These are phyloP conservation scores for Mortierella sp. DNA, from an alignment of 371 early-diverging fungal species.

Conservation along the genomic window DNA sequence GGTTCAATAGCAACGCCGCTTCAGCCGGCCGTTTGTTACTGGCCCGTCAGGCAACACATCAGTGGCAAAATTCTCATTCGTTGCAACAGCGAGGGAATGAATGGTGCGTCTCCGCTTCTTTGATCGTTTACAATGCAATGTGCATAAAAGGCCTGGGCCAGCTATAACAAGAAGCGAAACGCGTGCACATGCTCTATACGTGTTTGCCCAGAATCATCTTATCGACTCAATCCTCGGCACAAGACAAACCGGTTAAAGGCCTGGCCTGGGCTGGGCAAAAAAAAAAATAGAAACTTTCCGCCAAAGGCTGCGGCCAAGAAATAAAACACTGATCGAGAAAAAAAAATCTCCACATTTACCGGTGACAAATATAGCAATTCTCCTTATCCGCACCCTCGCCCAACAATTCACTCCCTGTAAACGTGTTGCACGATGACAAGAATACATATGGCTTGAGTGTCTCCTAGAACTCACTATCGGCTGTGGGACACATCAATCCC, in stretches of 20 bases:
- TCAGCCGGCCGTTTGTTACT: no score
- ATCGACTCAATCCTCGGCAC: not conserved
- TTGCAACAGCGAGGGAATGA: no score
- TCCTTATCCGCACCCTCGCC: not conserved
- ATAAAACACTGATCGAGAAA: constrained; percentile 1
- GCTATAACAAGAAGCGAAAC: no score
- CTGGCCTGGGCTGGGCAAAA: not conserved
- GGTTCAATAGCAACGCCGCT: no score
- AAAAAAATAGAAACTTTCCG: constrained; percentile 9
- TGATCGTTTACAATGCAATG: no score
- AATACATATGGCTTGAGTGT: not conserved
- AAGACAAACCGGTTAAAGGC: not conserved
- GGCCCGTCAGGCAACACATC: no score
- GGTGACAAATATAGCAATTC: constrained; percentile 24
- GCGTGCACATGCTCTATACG: no score
- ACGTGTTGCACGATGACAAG: not conserved
- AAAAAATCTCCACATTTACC: constrained; percentile 7
- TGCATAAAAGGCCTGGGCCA: no score
- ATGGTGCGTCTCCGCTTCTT: no score
- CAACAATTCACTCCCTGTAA: not conserved
- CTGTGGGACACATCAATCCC: no score
- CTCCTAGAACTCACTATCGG: no score
- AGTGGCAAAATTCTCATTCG: no score
- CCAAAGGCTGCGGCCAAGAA: constrained; percentile 43
- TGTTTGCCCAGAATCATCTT: not conserved